These are phyloP conservation scores for Fusarium redolens DNA, from an alignment of 2,329 filamentous ascomycete genomes.

Conservation along the genomic window DNA sequence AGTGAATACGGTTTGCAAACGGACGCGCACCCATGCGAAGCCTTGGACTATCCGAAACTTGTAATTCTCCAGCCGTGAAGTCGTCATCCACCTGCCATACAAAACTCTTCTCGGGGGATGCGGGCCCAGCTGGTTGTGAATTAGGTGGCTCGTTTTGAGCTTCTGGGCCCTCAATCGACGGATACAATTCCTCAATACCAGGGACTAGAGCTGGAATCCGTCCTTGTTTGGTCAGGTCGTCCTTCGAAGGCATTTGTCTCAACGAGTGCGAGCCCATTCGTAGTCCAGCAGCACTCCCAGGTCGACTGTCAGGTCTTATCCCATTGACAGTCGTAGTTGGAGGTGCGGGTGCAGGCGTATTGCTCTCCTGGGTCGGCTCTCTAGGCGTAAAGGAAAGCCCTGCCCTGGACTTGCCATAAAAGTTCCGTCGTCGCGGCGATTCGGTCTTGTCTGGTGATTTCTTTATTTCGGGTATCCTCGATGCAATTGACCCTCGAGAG, in stretches of 20 bases:
- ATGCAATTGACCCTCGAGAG: constrained; percentile 41
- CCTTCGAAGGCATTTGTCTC: constrained; percentile 38
- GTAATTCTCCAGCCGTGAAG: constrained; percentile 67
- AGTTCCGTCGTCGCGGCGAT: constrained; percentile 34
- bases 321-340: constrained; percentile 14
- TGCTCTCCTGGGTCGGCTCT: constrained; percentile 22
- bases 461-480: constrained; percentile 32
- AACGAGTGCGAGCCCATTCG: constrained; percentile 24
- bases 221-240: constrained; percentile 43
- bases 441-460: constrained; percentile 33
- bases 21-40: constrained; percentile 54
- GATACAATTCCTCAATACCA: constrained; percentile 53
- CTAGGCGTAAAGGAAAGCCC: constrained; percentile 39
- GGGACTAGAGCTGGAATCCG: constrained; percentile 53
- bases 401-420: constrained; percentile 43
- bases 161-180: constrained; percentile 48
- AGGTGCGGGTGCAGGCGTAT: not conserved
- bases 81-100: constrained; percentile 68
- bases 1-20: constrained; percentile 50
- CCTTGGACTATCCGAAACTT: constrained; percentile 67
- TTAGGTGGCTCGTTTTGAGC: constrained; percentile 3
- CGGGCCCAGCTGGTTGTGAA: not conserved
- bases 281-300: constrained; percentile 13
- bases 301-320: constrained; percentile 6
- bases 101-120: constrained; percentile 63